A percentile compares a stretch with the other conserved stretches of the same genome.
Conservation (phyloP, 2,329 filamentous ascomycete genomes). For the Leptographium galeiforme region DNA sequence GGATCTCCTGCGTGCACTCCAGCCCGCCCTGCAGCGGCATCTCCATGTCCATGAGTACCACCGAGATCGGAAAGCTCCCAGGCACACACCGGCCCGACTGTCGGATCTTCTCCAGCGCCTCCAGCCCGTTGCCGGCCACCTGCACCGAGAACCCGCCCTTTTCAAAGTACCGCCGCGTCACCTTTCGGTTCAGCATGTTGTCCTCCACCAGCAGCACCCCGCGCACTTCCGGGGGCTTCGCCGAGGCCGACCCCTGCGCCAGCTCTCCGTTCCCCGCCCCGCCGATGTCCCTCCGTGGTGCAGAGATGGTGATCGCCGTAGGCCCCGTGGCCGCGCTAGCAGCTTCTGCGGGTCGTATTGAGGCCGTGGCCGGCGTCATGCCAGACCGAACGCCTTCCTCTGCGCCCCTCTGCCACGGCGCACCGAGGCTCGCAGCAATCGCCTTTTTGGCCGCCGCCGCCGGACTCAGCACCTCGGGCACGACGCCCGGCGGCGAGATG, state of each 20-base stretch:
- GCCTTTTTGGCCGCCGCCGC: constrained; percentile 6
- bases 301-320: too few species aligned
- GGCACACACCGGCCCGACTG: constrained; percentile 13
- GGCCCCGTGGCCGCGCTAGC: too few species aligned
- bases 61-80: constrained; percentile 30
- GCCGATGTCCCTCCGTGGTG: too few species aligned
- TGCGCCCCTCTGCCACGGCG: not conserved
- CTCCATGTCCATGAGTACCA: constrained; percentile 65
- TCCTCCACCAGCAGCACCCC: constrained; percentile 45
- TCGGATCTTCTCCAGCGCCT: constrained; percentile 37
- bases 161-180: constrained; percentile 36
- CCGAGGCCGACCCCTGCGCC: not conserved
- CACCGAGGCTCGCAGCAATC: not conserved
- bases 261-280: not conserved
- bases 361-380: too few species aligned
- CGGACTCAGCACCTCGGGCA: constrained; percentile 22
- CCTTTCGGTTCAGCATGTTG: constrained; percentile 46
- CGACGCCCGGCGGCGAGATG: constrained; percentile 25
- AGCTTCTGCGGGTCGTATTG: too few species aligned
- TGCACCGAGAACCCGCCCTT: constrained; percentile 36
- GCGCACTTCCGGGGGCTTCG: constrained; percentile 19
- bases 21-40: constrained; percentile 64
- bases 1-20: constrained; percentile 50
- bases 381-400: not conserved
- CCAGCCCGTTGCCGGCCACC: constrained; percentile 43